phyloP scores from a whole-genome alignment of 345 rosid species.

The Mangifera indica region DNA sequence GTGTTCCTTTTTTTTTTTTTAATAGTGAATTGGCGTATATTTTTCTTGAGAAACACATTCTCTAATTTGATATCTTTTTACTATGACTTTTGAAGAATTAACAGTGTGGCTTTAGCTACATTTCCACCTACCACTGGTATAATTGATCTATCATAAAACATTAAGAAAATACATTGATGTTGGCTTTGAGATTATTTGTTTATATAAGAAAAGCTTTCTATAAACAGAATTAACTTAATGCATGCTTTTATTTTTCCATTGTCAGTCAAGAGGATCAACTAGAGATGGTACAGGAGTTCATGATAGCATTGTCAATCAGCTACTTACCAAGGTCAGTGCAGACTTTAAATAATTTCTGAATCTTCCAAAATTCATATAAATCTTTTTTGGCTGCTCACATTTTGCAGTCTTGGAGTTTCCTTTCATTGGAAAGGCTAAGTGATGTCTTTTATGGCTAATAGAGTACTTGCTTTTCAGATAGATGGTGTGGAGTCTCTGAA shows the following conservation, averaged over 20 bases:
- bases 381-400: slow-evolving; percentile 15
- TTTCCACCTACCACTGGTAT: slow-evolving; percentile 1
- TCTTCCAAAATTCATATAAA: background rate
- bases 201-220: background rate
- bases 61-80: background rate
- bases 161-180: background rate
- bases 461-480: slow-evolving; percentile 61
- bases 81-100: background rate
- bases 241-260: slow-evolving; percentile 13
- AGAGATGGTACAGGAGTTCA: slow-evolving; percentile 98
- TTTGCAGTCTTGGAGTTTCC: slow-evolving; percentile 1
- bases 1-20: background rate
- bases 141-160: no score
- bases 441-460: slow-evolving; percentile 16
- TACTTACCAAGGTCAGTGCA: slow-evolving; percentile 81
- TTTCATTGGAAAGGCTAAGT: background rate
- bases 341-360: slow-evolving; percentile 11
- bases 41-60: background rate
- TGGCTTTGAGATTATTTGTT: slow-evolving; percentile 14
- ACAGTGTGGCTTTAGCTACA: background rate
- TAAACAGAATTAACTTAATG: slow-evolving; percentile 14
- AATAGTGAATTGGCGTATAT: background rate
- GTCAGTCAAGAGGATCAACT: slow-evolving; percentile 96
- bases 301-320: slow-evolving; percentile 97
- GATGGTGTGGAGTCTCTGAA: slow-evolving; percentile 98